Evolutionary conservation across 208 protist species (phyloP).

Genomic region (Lotmaria passim): DNA sequence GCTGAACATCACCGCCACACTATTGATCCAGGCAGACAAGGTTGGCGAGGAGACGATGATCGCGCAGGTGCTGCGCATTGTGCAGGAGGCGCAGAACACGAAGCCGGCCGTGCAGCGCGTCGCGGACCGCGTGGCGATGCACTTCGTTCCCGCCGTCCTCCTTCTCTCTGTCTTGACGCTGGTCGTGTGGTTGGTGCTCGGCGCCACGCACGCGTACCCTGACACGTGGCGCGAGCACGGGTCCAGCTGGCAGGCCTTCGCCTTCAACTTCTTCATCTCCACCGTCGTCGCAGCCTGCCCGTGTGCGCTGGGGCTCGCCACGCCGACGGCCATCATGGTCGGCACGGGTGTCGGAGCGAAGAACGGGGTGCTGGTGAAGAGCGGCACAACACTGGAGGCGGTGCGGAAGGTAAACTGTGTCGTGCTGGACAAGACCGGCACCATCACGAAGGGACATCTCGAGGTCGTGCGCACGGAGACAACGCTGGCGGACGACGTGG

Average conservation of each 20-base stretch:
- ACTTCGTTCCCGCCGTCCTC: slow-evolving; percentile 96
- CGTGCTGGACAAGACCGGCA: slow-evolving; percentile 98
- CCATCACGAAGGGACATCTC: slow-evolving; percentile 94
- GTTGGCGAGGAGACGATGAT: slow-evolving; percentile 91
- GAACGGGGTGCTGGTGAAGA: slow-evolving; percentile 95
- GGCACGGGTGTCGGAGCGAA: slow-evolving; percentile 94
- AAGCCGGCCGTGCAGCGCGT: slow-evolving; percentile 96
- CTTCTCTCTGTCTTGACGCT: slow-evolving; percentile 89
- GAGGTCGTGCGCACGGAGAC: slow-evolving; percentile 56
- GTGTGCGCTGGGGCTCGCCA: slow-evolving; percentile 97
- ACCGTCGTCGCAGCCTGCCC: slow-evolving; percentile 97
- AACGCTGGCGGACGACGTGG: background rate
- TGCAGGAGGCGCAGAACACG: slow-evolving; percentile 95
- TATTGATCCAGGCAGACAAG: slow-evolving; percentile 67
- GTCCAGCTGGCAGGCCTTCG: slow-evolving; percentile 68
- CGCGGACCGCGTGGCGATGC: slow-evolving; percentile 87
- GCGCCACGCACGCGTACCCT: slow-evolving; percentile 64
- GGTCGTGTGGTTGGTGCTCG: slow-evolving; percentile 89
- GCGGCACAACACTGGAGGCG: slow-evolving; percentile 88
- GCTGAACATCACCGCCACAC: slow-evolving; percentile 69
- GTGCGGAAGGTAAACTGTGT: slow-evolving; percentile 79
- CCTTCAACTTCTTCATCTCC: slow-evolving; percentile 94
- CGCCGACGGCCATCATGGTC: slow-evolving; percentile 97
- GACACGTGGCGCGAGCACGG: slow-evolving; percentile 48
- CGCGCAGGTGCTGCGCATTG: slow-evolving; percentile 94